Conservation (phyloP, 495 filamentous ascomycete species). For the Neurospora sp. region DNA sequence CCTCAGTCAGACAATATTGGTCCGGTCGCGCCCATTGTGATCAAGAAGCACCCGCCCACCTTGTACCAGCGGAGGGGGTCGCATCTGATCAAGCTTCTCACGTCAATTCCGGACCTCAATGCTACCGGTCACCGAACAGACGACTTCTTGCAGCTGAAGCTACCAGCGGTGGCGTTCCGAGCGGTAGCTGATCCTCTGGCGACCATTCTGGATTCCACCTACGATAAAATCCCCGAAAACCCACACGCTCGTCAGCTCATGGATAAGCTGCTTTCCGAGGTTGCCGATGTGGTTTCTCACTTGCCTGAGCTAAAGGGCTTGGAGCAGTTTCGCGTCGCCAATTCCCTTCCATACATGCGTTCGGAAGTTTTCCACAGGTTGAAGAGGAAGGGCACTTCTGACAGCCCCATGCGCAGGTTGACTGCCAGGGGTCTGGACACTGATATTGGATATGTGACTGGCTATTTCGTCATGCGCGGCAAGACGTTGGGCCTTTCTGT, state of each 20-base stretch:
- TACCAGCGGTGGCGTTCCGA: slow-evolving; percentile 67
- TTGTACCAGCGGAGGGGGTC: slow-evolving; percentile 14
- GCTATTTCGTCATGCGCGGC: slow-evolving; percentile 63
- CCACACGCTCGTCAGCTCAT: slow-evolving; percentile 51
- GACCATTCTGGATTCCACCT: slow-evolving; percentile 59
- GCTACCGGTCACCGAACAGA: slow-evolving; percentile 14
- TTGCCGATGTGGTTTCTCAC: slow-evolving; percentile 24
- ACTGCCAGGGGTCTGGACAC: slow-evolving; percentile 43
- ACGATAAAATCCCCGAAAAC: slow-evolving; percentile 59
- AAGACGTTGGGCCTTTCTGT: slow-evolving; percentile 56
- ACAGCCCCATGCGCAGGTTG: slow-evolving; percentile 56
- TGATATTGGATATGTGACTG: slow-evolving; percentile 74
- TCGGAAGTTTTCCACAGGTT: slow-evolving; percentile 21
- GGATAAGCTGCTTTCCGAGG: slow-evolving; percentile 49
- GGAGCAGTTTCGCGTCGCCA: slow-evolving; percentile 44
- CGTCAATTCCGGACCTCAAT: slow-evolving; percentile 18
- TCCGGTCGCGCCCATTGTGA: background rate
- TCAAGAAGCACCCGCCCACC: slow-evolving; percentile 13
- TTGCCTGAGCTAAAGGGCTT: slow-evolving; percentile 53
- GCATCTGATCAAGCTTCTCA: slow-evolving; percentile 22
- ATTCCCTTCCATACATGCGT: slow-evolving; percentile 31
- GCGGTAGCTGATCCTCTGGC: slow-evolving; percentile 70
- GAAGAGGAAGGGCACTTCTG: slow-evolving; percentile 40
- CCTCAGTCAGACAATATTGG: background rate
- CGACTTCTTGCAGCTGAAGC: slow-evolving; percentile 34